phyloP scores from a whole-genome alignment of 2,329 filamentous ascomycete species.

The Paecilomyces sp. region DNA sequence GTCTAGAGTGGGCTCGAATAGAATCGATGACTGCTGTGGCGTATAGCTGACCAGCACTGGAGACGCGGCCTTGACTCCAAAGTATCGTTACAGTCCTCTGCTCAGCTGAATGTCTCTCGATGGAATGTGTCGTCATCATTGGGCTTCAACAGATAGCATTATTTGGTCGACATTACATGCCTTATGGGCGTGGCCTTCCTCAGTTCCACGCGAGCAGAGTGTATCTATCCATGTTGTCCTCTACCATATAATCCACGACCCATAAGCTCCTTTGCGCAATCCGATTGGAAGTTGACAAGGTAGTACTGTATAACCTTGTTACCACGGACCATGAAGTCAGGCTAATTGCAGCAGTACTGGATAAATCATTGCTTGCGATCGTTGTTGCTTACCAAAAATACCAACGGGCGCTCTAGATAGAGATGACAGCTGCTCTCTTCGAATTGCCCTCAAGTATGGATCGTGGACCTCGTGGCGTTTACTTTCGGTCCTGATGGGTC shows the following conservation, averaged over 20 bases:
- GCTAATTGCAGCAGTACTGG: neutral
- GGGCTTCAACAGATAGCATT: neutral
- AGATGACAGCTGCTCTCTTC: neutral
- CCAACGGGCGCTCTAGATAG: neutral
- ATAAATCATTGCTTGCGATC: too few relatives aligned
- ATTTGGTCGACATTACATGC: neutral
- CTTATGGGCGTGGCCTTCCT: neutral
- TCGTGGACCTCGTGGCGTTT: neutral
- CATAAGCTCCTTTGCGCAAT: neutral
- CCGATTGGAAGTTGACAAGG: neutral
- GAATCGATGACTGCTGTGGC: neutral
- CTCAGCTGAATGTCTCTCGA: neutral
- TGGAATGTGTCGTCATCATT: neutral
- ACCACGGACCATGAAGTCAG: neutral
- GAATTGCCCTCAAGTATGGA: neutral
- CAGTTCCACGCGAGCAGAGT: neutral
- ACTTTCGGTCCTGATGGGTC: conserved; percentile 1
- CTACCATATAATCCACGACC: neutral
- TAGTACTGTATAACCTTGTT: neutral
- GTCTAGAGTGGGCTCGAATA: neutral
- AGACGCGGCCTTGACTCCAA: neutral
- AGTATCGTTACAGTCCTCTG: neutral
- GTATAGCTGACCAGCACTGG: neutral
- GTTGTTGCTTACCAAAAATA: neutral
- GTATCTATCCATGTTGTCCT: neutral